Base-by-base conservation (phyloP, 2,329 filamentous ascomycete species). In the Thelonectria blattea region DNA sequence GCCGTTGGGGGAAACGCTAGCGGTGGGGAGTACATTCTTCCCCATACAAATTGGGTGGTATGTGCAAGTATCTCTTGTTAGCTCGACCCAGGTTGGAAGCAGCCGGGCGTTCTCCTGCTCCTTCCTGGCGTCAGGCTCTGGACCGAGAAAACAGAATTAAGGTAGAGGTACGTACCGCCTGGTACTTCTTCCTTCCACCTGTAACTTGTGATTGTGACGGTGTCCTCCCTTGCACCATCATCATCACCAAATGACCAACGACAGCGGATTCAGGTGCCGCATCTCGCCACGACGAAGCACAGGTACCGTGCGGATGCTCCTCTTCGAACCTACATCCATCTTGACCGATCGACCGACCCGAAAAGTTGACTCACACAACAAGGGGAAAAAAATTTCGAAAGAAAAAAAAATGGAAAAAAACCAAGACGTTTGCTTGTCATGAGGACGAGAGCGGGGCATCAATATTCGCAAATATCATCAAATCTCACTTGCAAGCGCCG, bases 401-500 rank as follows among this genome's bases (percentile, higher is more conserved):
- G 22, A 24, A 24, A 24, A 24, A 24, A 20, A 18, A 18, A 46
- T n/a, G 22, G 27, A 37, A 39, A 45, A 45, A 56, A 47, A 22
- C 37, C 32, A 43, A 50, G 22, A 37, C 11, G 34, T 37, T 37
- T 37, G 34, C 15, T 37, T 11, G 12, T 37, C 27, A 37, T 37
- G 34, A 15, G 37, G 46, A 27, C 49, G 56, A 34, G 43, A 58
- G 57, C 60, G 60, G 64, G 58, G 57, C 67, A 52, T 58, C 67
- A 52, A 52, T 52, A 52, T 56, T 60, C 52, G 48, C 58, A 48
- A 60, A 60, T 60, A 30, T 37, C 34, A 55, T 52, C 64, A 68
- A 65, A 64, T 67, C 56, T 66, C 60, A 51, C 52, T 70, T 50
- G 46, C 62, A 42, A 41, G 45, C 62, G 46, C 62, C 60, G 51